Base-by-base conservation (phyloP, 192 early-diverging fungal species). In the Umbelopsis ramanniana region DNA sequence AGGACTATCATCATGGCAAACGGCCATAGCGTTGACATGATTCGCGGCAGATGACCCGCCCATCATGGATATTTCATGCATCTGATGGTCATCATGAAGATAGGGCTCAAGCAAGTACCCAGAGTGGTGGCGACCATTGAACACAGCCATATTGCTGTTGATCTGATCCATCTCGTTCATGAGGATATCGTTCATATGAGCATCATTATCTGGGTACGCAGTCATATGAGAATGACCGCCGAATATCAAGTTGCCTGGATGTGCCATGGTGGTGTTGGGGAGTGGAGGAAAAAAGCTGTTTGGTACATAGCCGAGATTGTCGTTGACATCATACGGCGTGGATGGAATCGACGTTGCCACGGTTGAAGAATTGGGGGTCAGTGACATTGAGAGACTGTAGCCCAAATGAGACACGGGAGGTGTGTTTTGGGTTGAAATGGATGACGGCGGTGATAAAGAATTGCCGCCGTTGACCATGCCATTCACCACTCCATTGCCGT, bases 101-200 rank as follows among this genome's bases (percentile, higher is more conserved):
- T 14, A 63, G 35, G 23, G 15, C 29, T 12, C 57, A 12, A 63
- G 33, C 4, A 63, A 35, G 33, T n/a, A 63, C 6, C 14, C 29
- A 37, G 57, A 19, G 14, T 63, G 7, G n/a, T 35, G 33, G 26
- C 57, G 57, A 37, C 29, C 26, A 7, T 26, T 4, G 35, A 37
- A 63, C 14, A 63, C 57, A 63, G 29, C 33, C 15, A 35, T 12
- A 12, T 37, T 54, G 10, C 9, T 12, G 19, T 17, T 50, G 15
- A 63, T 19, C 11, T 63, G 57, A 0, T 63, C 15, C 9, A 63
- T 26, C 17, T 63, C 57, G 12, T 29, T 37, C 57, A 63, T 63
- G 24, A 63, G 23, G 11, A 63, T 63, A 63, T 63, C 57, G 15
- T 26, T 26, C 57, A 63, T 63, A 11, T 63, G 57, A 17, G 26